Base-by-base conservation (phyloP, 1,284 basidiomycete genomes). In the Leccinum pseudoinsigne region DNA sequence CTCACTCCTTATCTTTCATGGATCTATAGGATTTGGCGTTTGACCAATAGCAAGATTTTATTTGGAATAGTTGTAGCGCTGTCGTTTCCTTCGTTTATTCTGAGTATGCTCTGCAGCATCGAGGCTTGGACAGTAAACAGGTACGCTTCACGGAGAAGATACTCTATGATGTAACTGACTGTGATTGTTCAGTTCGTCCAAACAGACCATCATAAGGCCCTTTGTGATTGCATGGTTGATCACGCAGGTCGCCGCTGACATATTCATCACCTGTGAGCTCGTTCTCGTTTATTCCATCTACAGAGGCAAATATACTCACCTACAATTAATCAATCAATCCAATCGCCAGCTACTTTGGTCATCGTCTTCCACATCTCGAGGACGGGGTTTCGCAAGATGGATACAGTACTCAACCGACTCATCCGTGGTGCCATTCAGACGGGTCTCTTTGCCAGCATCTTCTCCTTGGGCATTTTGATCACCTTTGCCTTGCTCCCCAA, bases 391-490 rank as follows among this genome's bases (percentile, higher is more conserved):
- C 42, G 45, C 18, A 47, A 36, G 45, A 58, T 26, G 57, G 57
- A 58, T 21, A 47, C 42, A 2, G 42, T 50, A 2, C 42, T 58
- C 11, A 58, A 58, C 31, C 42, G 57, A 18, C 57, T 58, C 10
- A 58, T 58, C 14, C 26, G 57, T 36, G 42, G 57, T 21, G 57
- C 57, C 28, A 58, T 58, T 12, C 57, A 58, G 28, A 58, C 57
- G 8, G 57, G 57, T 23, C 45, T 58, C 42, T 58, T 58, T 14
- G 57, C 45, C 18, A 38, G 28, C 7, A 34, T 58, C 4, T 58
- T 58, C 18, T 58, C 57, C 42, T 14, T 58, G 28, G 57, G 57
- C 3, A 14, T 7, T 16, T 23, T 58, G 42, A 14, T 58, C 12
- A 50, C 11, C 10, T 58, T 58, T 28, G 8, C 34, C 31, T 11